Evolutionary conservation across 208 protist species (phyloP).

Genomic region (Balamuthia mandrillaris): DNA sequence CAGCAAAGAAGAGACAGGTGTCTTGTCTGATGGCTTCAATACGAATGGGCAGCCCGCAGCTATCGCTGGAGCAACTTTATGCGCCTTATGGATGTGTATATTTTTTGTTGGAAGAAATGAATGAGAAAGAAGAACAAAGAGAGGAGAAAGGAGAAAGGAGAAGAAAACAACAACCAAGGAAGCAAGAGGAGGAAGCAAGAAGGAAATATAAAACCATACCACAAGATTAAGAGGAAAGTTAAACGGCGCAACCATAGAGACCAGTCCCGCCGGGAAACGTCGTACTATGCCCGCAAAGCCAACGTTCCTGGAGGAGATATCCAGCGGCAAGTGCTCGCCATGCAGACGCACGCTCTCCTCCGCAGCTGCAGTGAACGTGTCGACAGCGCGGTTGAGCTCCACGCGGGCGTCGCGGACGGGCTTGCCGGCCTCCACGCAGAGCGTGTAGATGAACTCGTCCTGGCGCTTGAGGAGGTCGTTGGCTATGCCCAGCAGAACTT

Average conservation of each 20-base stretch:
- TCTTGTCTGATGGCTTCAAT: no score
- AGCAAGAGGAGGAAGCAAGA: background rate
- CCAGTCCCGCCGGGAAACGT: constrained; percentile 58
- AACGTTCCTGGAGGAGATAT: constrained; percentile 23
- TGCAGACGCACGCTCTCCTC: constrained; percentile 47
- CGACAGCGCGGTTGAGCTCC: constrained; percentile 45
- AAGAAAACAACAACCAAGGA: background rate
- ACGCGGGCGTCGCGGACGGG: constrained; percentile 15
- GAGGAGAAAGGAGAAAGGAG: background rate
- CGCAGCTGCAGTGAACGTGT: constrained; percentile 59
- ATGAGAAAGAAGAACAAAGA: background rate
- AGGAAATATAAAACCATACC: background rate
- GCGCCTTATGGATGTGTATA: no score
- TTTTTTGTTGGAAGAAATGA: no score
- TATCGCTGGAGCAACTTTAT: constrained; percentile 62
- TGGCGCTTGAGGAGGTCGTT: background rate
- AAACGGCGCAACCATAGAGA: constrained; percentile 69
- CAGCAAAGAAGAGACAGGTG: no score
- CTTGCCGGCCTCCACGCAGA: constrained; percentile 38
- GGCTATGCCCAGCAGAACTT: background rate
- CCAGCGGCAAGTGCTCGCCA: constrained; percentile 22
- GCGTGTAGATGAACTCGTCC: constrained; percentile 18
- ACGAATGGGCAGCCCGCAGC: constrained; percentile 52
- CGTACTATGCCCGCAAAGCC: constrained; percentile 50
- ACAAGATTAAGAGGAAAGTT: constrained; percentile 57